Evolutionary conservation across 1,284 basidiomycete genomes (phyloP).

Genomic region (Boletus calvinii): DNA sequence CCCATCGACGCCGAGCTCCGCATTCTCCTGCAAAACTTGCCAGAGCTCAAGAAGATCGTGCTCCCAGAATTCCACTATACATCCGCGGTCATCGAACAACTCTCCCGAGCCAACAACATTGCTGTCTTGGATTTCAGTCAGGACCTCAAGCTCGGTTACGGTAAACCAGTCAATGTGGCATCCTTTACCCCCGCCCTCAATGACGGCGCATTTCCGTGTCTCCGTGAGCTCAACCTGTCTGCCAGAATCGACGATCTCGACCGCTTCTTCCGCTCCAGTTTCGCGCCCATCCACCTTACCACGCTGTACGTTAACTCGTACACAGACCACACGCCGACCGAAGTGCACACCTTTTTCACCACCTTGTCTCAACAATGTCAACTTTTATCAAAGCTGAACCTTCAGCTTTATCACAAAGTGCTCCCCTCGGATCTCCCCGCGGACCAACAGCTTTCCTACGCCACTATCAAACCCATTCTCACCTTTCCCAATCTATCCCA

Average conservation of each 20-base stretch:
- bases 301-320: constrained; percentile 52
- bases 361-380: constrained; percentile 48
- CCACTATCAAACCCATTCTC: constrained; percentile 50
- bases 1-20: constrained; percentile 39
- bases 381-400: constrained; percentile 42
- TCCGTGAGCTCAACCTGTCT: constrained; percentile 53
- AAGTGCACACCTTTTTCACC: constrained; percentile 44
- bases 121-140: constrained; percentile 51
- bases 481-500: constrained; percentile 43
- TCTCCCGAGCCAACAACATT: constrained; percentile 48
- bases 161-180: constrained; percentile 42
- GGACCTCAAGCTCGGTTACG: constrained; percentile 40
- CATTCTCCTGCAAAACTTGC: constrained; percentile 41
- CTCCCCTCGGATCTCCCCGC: constrained; percentile 14
- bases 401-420: constrained; percentile 36
- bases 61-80: constrained; percentile 54
- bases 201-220: constrained; percentile 52
- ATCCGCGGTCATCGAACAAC: constrained; percentile 41
- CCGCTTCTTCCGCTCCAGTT: constrained; percentile 44
- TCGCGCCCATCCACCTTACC: constrained; percentile 48
- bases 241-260: constrained; percentile 44
- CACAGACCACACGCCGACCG: constrained; percentile 39
- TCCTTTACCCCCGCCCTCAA: constrained; percentile 43
- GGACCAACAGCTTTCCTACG: constrained; percentile 42
- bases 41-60: constrained; percentile 46